Evolutionary conservation across 2,329 filamentous ascomycete species (phyloP).

Genomic region (Talaromyces islandicus): DNA sequence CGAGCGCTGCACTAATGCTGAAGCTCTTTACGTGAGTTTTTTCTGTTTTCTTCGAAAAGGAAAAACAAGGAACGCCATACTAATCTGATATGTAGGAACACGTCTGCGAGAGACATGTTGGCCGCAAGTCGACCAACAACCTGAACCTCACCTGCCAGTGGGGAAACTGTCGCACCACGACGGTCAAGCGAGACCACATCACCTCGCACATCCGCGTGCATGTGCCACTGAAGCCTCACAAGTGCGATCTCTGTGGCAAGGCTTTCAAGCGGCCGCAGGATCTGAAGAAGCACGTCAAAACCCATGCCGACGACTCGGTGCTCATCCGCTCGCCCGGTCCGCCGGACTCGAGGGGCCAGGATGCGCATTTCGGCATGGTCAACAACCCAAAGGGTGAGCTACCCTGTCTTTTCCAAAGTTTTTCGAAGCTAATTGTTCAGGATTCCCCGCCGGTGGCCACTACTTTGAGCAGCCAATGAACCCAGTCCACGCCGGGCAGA

Average conservation of each 20-base stretch:
- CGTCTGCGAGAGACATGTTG: conserved; percentile 96
- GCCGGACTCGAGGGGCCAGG: conserved; percentile 44
- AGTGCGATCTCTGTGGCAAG: conserved; percentile 98
- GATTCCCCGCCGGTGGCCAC: conserved; percentile 40
- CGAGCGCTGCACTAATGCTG: conserved; percentile 53
- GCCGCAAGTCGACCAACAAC: conserved; percentile 98
- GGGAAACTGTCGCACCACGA: conserved; percentile 92
- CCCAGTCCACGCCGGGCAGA: conserved; percentile 37
- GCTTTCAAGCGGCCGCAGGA: conserved; percentile 99
- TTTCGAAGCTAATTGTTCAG: conserved; percentile 17
- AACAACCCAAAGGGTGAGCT: conserved; percentile 33
- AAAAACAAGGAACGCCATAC: no score
- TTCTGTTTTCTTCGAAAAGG: neutral
- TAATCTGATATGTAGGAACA: conserved; percentile 58
- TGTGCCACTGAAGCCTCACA: conserved; percentile 97
- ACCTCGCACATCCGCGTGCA: conserved; percentile 98
- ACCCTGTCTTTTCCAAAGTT: no score
- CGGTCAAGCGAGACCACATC: conserved; percentile 98
- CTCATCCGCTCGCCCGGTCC: conserved; percentile 56
- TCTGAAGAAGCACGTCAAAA: conserved; percentile 99
- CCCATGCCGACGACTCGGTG: conserved; percentile 91
- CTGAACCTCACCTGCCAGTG: conserved; percentile 95
- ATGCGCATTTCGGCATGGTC: conserved; percentile 33
- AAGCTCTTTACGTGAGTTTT: conserved; percentile 55
- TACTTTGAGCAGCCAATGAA: conserved; percentile 47